Conservation (phyloP, 1,284 basidiomycete species). For the Ganoderma resinaceum region DNA sequence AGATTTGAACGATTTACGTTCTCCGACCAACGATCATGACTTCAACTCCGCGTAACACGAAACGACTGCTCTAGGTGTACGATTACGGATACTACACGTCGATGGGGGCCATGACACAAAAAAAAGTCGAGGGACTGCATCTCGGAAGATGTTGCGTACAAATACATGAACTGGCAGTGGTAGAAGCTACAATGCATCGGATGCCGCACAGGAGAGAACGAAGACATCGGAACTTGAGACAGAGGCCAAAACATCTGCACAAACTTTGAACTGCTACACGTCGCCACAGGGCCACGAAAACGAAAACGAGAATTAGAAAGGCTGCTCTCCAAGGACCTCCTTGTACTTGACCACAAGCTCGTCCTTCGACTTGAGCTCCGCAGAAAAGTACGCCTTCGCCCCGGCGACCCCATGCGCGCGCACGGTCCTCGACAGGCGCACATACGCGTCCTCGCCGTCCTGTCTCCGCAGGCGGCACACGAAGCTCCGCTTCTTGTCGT, state of each 20-base stretch:
- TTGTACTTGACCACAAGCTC: slow-evolving; percentile 56
- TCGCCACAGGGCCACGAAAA: background rate
- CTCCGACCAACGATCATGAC: too few relatives aligned
- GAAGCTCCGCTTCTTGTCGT: slow-evolving; percentile 60
- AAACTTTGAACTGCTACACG: background rate
- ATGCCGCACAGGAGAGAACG: background rate
- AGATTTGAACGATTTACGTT: background rate
- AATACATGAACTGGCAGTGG: background rate
- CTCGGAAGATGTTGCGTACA: background rate
- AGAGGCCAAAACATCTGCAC: background rate
- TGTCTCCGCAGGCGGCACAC: slow-evolving; percentile 47
- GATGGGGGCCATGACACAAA: background rate
- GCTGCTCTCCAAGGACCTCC: slow-evolving; percentile 54
- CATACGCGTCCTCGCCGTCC: slow-evolving; percentile 48
- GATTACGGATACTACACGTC: background rate
- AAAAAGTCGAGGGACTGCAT: background rate
- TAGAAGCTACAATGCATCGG: background rate
- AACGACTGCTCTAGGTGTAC: background rate
- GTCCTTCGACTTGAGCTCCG: slow-evolving; percentile 53
- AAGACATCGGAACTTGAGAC: background rate
- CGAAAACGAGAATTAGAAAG: slow-evolving; percentile 30
- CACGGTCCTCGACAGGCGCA: slow-evolving; percentile 47
- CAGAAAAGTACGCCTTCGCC: slow-evolving; percentile 63
- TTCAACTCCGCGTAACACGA: background rate
- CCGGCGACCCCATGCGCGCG: slow-evolving; percentile 49